These are phyloP conservation scores for Penicillium digitatum DNA, from an alignment of 2,329 filamentous ascomycete genomes.

Conservation along the genomic window DNA sequence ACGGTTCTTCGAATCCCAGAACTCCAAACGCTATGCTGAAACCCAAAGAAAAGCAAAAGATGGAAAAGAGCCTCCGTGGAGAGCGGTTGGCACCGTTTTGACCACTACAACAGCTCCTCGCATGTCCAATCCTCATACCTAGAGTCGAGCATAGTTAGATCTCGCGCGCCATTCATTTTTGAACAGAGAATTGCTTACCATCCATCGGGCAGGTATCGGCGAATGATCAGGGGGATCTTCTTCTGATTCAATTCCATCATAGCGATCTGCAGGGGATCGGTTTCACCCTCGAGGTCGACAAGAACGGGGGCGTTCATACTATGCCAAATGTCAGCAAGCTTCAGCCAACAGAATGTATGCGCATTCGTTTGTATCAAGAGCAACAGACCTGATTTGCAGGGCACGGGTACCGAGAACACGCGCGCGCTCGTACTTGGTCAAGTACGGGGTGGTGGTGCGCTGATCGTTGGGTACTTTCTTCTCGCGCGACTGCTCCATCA, in stretches of 20 bases:
- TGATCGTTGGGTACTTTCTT: slow-evolving; percentile 90
- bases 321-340: slow-evolving; percentile 24
- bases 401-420: slow-evolving; percentile 90
- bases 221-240: slow-evolving; percentile 94
- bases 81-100: slow-evolving; percentile 8
- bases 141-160: slow-evolving; percentile 9
- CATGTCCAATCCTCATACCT: slow-evolving; percentile 99
- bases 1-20: slow-evolving; percentile 29
- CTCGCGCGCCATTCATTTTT: slow-evolving; percentile 2
- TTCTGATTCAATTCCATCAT: slow-evolving; percentile 97
- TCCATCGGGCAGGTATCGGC: slow-evolving; percentile 93
- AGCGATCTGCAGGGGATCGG: slow-evolving; percentile 93
- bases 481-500: slow-evolving; percentile 58
- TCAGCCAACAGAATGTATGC: slow-evolving; percentile 54
- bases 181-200: slow-evolving; percentile 60
- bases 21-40: slow-evolving; percentile 44
- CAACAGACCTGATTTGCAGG: slow-evolving; percentile 81
- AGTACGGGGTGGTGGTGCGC: slow-evolving; percentile 90
- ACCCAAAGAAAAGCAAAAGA: slow-evolving; percentile 22
- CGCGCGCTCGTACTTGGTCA: slow-evolving; percentile 98
- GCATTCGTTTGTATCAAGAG: slow-evolving; percentile 67
- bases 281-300: slow-evolving; percentile 95
- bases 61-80: slow-evolving; percentile 18
- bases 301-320: slow-evolving; percentile 98
- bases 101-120: slow-evolving; percentile 71